Percentiles rank a stretch among this genome's conserved stretches.
These are phyloP conservation scores for Angomonas ambiguus DNA, from an alignment of 208 protist species.

Conservation along the genomic window DNA sequence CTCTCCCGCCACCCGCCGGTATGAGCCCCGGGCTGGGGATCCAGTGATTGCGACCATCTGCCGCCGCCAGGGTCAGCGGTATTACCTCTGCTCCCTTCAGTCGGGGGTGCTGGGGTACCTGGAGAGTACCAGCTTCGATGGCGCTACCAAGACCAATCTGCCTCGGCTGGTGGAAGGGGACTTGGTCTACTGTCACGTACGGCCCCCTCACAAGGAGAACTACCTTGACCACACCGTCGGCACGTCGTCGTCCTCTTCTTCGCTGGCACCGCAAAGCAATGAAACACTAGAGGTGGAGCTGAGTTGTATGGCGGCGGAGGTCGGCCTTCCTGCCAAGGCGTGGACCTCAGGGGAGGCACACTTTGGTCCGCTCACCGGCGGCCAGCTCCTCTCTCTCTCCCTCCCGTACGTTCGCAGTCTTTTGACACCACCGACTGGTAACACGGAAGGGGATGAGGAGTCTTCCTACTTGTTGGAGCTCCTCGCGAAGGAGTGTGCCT, in stretches of 20 bases:
- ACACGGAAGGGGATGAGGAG: neutral
- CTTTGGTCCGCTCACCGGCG: constrained; percentile 72
- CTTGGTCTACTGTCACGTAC: constrained; percentile 73
- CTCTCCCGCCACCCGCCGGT: constrained; percentile 52
- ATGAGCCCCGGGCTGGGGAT: constrained; percentile 45
- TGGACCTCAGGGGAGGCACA: constrained; percentile 78
- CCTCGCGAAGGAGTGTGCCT: constrained; percentile 58
- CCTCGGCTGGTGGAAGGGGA: constrained; percentile 73
- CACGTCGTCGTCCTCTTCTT: too few species aligned
- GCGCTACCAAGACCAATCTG: constrained; percentile 71
- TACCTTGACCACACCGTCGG: constrained; percentile 7
- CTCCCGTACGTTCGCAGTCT: constrained; percentile 65
- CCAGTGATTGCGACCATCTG: constrained; percentile 68
- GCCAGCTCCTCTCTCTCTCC: constrained; percentile 54
- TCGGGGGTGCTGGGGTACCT: constrained; percentile 43
- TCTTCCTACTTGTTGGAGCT: constrained; percentile 38
- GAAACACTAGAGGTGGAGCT: constrained; percentile 48
- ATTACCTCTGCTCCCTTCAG: constrained; percentile 69
- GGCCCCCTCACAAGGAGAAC: constrained; percentile 20
- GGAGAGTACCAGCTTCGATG: constrained; percentile 77
- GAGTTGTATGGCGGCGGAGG: constrained; percentile 66
- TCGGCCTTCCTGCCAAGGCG: constrained; percentile 66
- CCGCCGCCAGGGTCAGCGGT: constrained; percentile 38
- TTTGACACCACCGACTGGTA: constrained; percentile 21
- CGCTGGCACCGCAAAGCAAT: neutral